phyloP scores from a whole-genome alignment of 805 yeast species.

The Tetrapisispora pingtungensis region DNA sequence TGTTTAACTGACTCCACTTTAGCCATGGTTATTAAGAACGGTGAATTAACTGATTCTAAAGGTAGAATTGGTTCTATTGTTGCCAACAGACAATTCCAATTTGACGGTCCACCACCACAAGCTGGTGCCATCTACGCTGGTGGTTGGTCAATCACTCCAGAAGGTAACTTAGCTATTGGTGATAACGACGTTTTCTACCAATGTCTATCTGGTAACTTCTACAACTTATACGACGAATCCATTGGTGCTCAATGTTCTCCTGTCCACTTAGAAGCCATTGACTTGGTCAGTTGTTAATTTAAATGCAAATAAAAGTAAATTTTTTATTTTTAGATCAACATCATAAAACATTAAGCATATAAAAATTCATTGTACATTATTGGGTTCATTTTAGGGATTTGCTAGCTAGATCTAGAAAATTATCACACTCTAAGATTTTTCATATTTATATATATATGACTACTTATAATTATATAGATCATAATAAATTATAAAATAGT shows the following conservation, averaged over 20 bases:
- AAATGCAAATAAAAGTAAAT: background rate
- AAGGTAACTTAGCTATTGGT: slow-evolving; percentile 50
- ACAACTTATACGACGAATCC: slow-evolving; percentile 61
- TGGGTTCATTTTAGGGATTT: background rate
- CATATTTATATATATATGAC: no score
- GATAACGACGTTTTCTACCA: slow-evolving; percentile 48
- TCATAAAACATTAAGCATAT: background rate
- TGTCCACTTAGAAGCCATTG: slow-evolving; percentile 50
- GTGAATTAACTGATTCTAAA: slow-evolving; percentile 39
- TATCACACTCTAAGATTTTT: background rate
- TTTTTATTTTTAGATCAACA: slow-evolving; percentile 9
- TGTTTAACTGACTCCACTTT: slow-evolving; percentile 37
- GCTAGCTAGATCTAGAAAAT: background rate
- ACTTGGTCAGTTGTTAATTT: slow-evolving; percentile 44
- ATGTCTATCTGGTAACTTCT: slow-evolving; percentile 64
- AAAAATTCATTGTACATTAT: slow-evolving; percentile 1
- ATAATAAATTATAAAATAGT: no score
- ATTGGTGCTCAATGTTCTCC: slow-evolving; percentile 54
- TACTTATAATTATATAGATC: no score
- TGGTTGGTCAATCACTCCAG: slow-evolving; percentile 44
- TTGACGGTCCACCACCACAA: slow-evolving; percentile 65
- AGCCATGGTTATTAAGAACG: slow-evolving; percentile 37
- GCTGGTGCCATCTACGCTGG: slow-evolving; percentile 50
- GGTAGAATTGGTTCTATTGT: slow-evolving; percentile 60
- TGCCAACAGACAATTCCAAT: slow-evolving; percentile 61